Evolutionary conservation across 2,329 filamentous ascomycete species (phyloP).

Genomic region (Dendrostoma leiphaemia): DNA sequence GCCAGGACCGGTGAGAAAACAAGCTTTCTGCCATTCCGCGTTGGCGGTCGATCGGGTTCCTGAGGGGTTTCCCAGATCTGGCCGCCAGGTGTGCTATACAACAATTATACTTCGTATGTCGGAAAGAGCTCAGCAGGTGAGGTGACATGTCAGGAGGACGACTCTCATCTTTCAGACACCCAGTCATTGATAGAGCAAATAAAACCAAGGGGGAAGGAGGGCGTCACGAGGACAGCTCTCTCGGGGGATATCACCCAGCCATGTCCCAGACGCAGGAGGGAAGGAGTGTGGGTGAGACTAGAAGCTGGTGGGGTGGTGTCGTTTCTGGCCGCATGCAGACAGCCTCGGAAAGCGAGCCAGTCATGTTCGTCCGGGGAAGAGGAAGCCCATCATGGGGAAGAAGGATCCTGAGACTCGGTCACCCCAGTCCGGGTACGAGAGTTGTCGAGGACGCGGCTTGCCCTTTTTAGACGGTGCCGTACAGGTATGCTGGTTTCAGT

Average conservation of each 20-base stretch:
- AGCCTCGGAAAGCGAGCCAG: conserved; percentile 5
- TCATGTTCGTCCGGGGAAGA: not conserved
- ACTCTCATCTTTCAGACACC: too few relatives aligned
- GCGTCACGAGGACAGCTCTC: not conserved
- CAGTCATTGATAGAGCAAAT: not conserved
- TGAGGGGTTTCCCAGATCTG: not conserved
- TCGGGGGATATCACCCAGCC: not conserved
- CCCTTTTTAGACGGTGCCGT: not conserved
- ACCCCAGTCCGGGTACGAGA: too few relatives aligned
- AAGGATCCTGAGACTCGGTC: too few relatives aligned
- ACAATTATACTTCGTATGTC: too few relatives aligned
- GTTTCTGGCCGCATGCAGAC: not conserved
- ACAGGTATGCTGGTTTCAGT: too few relatives aligned
- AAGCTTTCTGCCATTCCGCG: not conserved
- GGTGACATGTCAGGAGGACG: too few relatives aligned
- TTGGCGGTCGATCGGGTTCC: not conserved
- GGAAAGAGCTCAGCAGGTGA: too few relatives aligned
- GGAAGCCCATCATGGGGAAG: not conserved
- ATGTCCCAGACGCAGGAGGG: not conserved
- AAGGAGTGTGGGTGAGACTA: not conserved
- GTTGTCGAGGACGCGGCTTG: not conserved
- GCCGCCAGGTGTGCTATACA: too few relatives aligned
- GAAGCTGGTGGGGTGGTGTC: too few relatives aligned
- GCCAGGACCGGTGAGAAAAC: not conserved
- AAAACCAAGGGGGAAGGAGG: not conserved